Evolutionary conservation across 441 rosid species (phyloP).

Genomic region (Adansonia rubrostipa): DNA sequence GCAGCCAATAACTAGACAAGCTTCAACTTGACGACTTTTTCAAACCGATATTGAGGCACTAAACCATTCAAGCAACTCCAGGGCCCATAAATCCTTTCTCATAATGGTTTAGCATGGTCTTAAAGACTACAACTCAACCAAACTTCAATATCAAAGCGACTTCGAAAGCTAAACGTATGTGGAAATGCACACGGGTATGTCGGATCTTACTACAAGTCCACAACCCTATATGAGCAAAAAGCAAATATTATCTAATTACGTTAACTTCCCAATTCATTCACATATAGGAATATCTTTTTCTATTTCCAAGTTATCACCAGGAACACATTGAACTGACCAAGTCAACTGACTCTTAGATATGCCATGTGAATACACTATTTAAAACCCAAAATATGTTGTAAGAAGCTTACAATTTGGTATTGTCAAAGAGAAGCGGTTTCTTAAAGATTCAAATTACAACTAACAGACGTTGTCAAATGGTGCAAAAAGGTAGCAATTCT

Average conservation of each 20-base stretch:
- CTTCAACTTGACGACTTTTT: constrained; percentile 6
- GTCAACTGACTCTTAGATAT: not conserved
- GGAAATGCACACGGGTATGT: not conserved
- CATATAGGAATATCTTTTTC: not conserved
- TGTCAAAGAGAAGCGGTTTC: constrained; percentile 1
- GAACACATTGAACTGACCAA: not conserved
- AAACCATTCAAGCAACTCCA: not conserved
- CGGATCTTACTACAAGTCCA: not conserved
- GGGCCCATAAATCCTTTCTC: not conserved
- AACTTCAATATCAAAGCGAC: not conserved
- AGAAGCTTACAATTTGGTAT: not conserved
- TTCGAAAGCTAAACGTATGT: not conserved
- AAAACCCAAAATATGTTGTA: not conserved
- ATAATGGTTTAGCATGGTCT: not conserved
- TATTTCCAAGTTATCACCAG: not conserved
- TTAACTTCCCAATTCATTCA: not conserved
- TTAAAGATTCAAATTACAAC: constrained; percentile 1
- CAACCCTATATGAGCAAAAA: not conserved
- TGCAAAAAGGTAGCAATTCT: not conserved
- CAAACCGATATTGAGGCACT: not conserved
- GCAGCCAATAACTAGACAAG: not conserved
- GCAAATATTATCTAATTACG: not conserved
- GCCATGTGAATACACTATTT: not conserved
- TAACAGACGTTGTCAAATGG: not conserved
- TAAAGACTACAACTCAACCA: not conserved